Conservation (phyloP, 495 filamentous ascomycete genomes). For the Penicillium salamii region DNA sequence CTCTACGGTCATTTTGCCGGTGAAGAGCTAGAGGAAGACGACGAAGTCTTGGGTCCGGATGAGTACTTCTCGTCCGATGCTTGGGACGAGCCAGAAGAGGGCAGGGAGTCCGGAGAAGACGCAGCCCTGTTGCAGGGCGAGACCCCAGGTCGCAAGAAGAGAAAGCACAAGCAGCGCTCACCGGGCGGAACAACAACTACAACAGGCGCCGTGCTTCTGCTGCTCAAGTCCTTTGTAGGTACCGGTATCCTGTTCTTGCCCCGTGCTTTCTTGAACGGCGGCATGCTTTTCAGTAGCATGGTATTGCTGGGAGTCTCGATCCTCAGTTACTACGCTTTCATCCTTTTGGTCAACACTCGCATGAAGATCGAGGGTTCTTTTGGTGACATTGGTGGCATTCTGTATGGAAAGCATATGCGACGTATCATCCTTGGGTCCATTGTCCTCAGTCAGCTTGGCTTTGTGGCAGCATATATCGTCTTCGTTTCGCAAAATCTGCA, state of each 20-base stretch:
- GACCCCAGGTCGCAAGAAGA: slow-evolving; percentile 56
- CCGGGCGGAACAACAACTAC: slow-evolving; percentile 69
- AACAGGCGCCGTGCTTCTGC: slow-evolving; percentile 71
- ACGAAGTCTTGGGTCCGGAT: slow-evolving; percentile 78
- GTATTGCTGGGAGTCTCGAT: slow-evolving; percentile 80
- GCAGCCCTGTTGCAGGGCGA: slow-evolving; percentile 75
- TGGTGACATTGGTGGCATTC: slow-evolving; percentile 88
- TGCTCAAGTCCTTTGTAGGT: slow-evolving; percentile 96
- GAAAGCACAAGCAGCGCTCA: slow-evolving; percentile 68
- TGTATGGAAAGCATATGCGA: slow-evolving; percentile 91
- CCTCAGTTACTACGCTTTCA: slow-evolving; percentile 94
- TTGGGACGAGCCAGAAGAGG: slow-evolving; percentile 58
- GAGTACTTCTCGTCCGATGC: slow-evolving; percentile 78
- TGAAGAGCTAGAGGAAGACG: slow-evolving; percentile 92
- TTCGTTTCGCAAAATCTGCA: slow-evolving; percentile 95
- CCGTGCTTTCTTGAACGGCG: slow-evolving; percentile 88
- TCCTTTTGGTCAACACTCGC: slow-evolving; percentile 83
- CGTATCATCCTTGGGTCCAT: slow-evolving; percentile 84
- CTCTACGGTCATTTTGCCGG: slow-evolving; percentile 97
- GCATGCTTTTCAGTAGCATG: slow-evolving; percentile 93
- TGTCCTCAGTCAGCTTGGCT: slow-evolving; percentile 90
- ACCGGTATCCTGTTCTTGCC: slow-evolving; percentile 97
- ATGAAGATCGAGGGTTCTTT: slow-evolving; percentile 84
- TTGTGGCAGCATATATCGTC: slow-evolving; percentile 96
- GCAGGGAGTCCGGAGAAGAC: slow-evolving; percentile 72